phyloP scores from a whole-genome alignment of 768 basidiomycete species.

The Tricholoma terreum region DNA sequence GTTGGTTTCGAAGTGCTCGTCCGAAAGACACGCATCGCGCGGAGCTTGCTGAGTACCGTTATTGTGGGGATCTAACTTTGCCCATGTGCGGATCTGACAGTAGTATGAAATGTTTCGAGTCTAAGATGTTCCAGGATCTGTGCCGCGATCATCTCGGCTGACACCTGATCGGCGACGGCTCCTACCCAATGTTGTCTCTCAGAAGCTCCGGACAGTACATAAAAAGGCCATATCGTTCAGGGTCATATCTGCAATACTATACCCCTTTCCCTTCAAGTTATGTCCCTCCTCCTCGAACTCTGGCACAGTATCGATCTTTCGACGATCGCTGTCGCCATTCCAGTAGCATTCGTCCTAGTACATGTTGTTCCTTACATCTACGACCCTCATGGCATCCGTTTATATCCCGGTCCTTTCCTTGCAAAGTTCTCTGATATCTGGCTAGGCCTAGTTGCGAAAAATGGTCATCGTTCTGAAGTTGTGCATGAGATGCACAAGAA shows the following conservation, averaged over 20 bases:
- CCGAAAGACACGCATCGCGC: neutral
- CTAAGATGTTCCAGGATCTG: neutral
- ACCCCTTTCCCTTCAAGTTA: conserved; percentile 13
- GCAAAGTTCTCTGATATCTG: conserved; percentile 74
- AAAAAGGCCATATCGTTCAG: neutral
- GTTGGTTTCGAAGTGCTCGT: too few species aligned
- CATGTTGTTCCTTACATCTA: conserved; percentile 50
- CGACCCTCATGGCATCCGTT: conserved; percentile 58
- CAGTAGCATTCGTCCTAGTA: conserved; percentile 28
- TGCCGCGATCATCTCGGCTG: neutral
- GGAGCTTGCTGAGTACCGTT: neutral
- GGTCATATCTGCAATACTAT: neutral
- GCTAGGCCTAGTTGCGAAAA: conserved; percentile 61
- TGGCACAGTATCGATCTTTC: conserved; percentile 19
- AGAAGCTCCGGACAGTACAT: neutral
- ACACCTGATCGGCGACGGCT: neutral
- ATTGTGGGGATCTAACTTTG: neutral
- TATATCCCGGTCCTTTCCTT: conserved; percentile 64
- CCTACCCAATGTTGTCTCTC: neutral
- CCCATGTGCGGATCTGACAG: neutral
- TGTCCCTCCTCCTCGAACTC: conserved; percentile 25
- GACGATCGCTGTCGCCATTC: conserved; percentile 25
- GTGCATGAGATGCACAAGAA: conserved; percentile 73
- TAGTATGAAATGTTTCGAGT: neutral
- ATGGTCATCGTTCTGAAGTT: conserved; percentile 72